A percentile compares a stretch with the other conserved stretches of the same genome.
phyloP scores from a whole-genome alignment of 2,329 filamentous ascomycete genomes.

The Venturia asperata region DNA sequence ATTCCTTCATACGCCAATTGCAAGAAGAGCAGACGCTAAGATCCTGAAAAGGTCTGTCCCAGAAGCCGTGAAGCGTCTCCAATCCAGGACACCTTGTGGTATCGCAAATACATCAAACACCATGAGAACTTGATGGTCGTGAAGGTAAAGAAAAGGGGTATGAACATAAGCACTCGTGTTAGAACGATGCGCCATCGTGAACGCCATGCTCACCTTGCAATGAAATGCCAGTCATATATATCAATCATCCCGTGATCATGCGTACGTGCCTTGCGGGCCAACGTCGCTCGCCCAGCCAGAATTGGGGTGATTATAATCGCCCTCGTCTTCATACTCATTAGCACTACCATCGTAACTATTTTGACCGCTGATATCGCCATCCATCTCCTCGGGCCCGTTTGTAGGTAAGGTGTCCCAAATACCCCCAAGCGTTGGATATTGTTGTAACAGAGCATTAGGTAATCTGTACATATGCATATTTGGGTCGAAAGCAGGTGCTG shows the following conservation, averaged over 20 bases:
- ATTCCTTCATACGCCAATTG: constrained; percentile 9
- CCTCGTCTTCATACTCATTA: constrained; percentile 62
- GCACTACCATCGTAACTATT: constrained; percentile 72
- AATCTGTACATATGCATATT: constrained; percentile 52
- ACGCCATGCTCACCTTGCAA: background rate
- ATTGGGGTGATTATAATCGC: constrained; percentile 24
- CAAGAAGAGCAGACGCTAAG: background rate
- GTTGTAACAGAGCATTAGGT: constrained; percentile 80
- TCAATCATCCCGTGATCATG: background rate
- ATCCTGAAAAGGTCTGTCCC: background rate
- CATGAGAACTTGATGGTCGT: background rate
- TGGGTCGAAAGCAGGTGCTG: constrained; percentile 23
- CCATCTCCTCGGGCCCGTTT: constrained; percentile 49
- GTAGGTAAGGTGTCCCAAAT: constrained; percentile 74
- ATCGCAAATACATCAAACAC: background rate
- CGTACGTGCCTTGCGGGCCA: constrained; percentile 12
- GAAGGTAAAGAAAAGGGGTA: constrained; percentile 6
- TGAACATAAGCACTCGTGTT: background rate
- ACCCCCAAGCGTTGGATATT: constrained; percentile 87
- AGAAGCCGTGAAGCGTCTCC: background rate
- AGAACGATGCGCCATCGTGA: background rate
- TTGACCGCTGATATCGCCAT: constrained; percentile 62
- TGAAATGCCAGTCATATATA: constrained; percentile 8
- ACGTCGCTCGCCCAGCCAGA: constrained; percentile 21
- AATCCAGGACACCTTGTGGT: constrained; percentile 1